These are phyloP conservation scores for Yamadazyma laniorum DNA, from an alignment of 805 yeast genomes.

Conservation along the genomic window DNA sequence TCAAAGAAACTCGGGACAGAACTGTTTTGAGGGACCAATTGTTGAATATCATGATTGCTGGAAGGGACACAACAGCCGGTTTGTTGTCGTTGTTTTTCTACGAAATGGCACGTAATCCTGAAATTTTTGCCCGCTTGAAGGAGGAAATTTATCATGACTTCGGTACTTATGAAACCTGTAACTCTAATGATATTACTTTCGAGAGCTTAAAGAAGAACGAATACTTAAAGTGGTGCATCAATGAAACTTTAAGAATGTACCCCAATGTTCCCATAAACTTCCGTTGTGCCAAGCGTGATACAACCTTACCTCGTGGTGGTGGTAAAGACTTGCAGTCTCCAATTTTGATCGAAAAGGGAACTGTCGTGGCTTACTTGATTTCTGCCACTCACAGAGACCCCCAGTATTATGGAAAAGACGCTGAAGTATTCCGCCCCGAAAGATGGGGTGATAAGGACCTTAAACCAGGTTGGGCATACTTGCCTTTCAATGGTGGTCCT, in stretches of 20 bases:
- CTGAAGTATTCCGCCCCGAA: constrained; percentile 45
- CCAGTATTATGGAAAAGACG: constrained; percentile 44
- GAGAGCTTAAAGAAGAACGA: constrained; percentile 35
- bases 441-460: constrained; percentile 43
- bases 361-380: constrained; percentile 36
- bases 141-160: constrained; percentile 24
- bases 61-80: constrained; percentile 40
- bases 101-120: constrained; percentile 34
- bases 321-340: constrained; percentile 39
- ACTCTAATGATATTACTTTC: constrained; percentile 26
- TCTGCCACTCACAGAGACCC: constrained; percentile 43
- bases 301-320: constrained; percentile 37
- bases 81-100: constrained; percentile 29
- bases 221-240: constrained; percentile 30
- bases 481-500: constrained; percentile 57
- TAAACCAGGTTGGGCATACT: constrained; percentile 45
- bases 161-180: constrained; percentile 25
- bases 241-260: constrained; percentile 33
- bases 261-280: constrained; percentile 37
- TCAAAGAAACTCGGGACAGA: constrained; percentile 37
- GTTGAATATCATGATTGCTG: constrained; percentile 41
- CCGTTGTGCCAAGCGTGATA: constrained; percentile 28
- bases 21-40: constrained; percentile 39
- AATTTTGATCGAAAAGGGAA: constrained; percentile 43
- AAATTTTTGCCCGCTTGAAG: constrained; percentile 27